Evolutionary conservation across 805 yeast genomes (phyloP).

Genomic region (Yarrowia sp.): DNA sequence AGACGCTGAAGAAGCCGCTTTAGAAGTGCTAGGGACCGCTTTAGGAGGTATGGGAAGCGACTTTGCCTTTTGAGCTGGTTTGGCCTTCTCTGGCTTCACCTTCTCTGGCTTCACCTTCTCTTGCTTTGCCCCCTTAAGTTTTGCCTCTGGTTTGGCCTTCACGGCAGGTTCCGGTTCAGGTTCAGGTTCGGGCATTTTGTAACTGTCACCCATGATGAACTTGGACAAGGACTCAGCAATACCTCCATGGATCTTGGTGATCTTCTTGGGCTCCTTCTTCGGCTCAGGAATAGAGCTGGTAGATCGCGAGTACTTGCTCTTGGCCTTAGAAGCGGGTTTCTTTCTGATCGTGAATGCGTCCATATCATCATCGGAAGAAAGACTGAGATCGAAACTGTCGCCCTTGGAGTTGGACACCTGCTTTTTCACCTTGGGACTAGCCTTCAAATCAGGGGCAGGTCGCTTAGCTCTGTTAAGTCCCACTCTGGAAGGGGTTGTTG

Average conservation of each 20-base stretch:
- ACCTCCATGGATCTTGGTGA: constrained; percentile 28
- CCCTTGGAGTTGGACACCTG: constrained; percentile 17
- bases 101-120: neutral
- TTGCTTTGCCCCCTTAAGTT: no score
- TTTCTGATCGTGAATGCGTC: neutral
- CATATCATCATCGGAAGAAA: constrained; percentile 15
- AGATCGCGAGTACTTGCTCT: neutral
- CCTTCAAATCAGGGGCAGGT: constrained; percentile 4
- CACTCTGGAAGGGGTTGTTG: neutral
- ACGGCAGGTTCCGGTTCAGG: neutral
- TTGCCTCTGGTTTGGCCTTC: no score
- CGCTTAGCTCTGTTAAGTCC: constrained; percentile 7
- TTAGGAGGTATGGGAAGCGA: neutral
- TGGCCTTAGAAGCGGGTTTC: neutral
- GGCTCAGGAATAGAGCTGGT: neutral
- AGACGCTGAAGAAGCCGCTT: no score
- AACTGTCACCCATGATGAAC: constrained; percentile 27
- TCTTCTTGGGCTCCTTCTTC: constrained; percentile 21
- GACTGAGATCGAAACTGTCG: constrained; percentile 19
- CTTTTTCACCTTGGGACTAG: neutral
- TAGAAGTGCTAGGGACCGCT: no score
- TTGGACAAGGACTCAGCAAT: constrained; percentile 10
- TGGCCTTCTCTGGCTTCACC: neutral
- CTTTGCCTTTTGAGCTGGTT: neutral
- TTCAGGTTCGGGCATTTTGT: constrained; percentile 17